Evolutionary conservation across 2,329 filamentous ascomycete species (phyloP).

Genomic region (Raffaelea deltoideospora): DNA sequence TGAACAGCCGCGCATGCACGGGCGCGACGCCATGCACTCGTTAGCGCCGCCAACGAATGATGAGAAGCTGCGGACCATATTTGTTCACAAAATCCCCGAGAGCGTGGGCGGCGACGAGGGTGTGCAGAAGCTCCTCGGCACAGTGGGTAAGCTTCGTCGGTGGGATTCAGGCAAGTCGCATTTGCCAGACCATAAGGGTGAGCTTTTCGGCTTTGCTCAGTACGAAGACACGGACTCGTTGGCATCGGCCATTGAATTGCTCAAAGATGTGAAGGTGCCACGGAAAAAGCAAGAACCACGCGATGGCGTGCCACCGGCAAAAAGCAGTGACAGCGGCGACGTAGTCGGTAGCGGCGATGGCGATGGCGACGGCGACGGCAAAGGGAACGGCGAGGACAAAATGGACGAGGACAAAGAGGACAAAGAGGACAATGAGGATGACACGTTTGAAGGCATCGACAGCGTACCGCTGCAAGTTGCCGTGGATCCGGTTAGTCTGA

Average conservation of each 20-base stretch:
- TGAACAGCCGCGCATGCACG: slow-evolving; percentile 49
- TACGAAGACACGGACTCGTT: slow-evolving; percentile 86
- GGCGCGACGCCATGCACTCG: slow-evolving; percentile 54
- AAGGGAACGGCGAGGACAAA: slow-evolving; percentile 17
- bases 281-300: slow-evolving; percentile 54
- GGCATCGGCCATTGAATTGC: slow-evolving; percentile 67
- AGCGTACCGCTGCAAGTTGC: slow-evolving; percentile 58
- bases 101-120: slow-evolving; percentile 62
- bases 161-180: slow-evolving; percentile 63
- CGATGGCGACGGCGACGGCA: slow-evolving; percentile 20
- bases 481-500: slow-evolving; percentile 68
- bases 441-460: slow-evolving; percentile 40
- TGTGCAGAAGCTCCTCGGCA: slow-evolving; percentile 61
- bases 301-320: too few species aligned
- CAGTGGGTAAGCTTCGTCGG: slow-evolving; percentile 64
- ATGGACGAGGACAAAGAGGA: slow-evolving; percentile 17
- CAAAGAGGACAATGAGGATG: slow-evolving; percentile 21
- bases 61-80: slow-evolving; percentile 83
- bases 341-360: slow-evolving; percentile 2
- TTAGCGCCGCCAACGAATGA: slow-evolving; percentile 74
- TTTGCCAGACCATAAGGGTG: slow-evolving; percentile 55
- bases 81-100: slow-evolving; percentile 73
- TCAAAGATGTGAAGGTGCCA: slow-evolving; percentile 71
- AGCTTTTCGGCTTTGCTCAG: slow-evolving; percentile 88
- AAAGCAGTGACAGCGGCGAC: slow-evolving; percentile 1